Conservation (phyloP, 192 early-diverging fungal species). For the Coemansia asiatica region DNA sequence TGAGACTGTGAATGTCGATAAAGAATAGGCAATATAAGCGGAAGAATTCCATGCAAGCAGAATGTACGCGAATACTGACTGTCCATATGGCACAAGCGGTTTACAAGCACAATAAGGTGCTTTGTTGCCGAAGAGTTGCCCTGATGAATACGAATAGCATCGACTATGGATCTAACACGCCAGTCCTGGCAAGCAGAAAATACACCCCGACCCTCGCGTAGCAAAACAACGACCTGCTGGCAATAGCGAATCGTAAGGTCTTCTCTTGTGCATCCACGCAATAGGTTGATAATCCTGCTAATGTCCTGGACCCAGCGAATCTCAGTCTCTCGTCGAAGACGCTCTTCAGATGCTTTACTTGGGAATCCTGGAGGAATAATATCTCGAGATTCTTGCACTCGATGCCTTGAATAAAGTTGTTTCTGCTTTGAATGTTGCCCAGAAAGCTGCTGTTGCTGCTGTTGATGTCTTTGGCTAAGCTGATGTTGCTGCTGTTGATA, state of each 20-base stretch:
- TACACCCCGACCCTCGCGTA: conserved; percentile 51
- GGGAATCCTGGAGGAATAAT: conserved; percentile 36
- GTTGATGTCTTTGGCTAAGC: conserved; percentile 16
- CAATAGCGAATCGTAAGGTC: conserved; percentile 39
- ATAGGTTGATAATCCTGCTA: conserved; percentile 28
- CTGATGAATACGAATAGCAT: conserved; percentile 41
- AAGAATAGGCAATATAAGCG: conserved; percentile 31
- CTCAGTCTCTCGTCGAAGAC: conserved; percentile 52
- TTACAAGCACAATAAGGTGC: conserved; percentile 42
- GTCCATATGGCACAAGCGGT: conserved; percentile 50
- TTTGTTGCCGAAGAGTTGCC: conserved; percentile 25
- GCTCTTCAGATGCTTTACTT: conserved; percentile 44
- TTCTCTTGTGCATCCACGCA: conserved; percentile 36
- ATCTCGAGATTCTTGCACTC: conserved; percentile 24
- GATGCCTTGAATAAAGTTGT: conserved; percentile 1
- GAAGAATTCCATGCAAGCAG: conserved; percentile 49
- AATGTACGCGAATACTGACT: conserved; percentile 35
- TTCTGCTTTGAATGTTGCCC: conserved; percentile 9
- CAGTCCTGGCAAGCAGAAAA: conserved; percentile 51
- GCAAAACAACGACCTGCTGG: conserved; percentile 39
- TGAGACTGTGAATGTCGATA: conserved; percentile 3
- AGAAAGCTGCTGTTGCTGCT: conserved; percentile 8
- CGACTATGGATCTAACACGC: conserved; percentile 46
- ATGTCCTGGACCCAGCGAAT: conserved; percentile 53
- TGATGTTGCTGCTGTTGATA: conserved; percentile 2